These are phyloP conservation scores for Paramecium sonneborni DNA, from an alignment of 73 alveolate genomes.

Conservation along the genomic window DNA sequence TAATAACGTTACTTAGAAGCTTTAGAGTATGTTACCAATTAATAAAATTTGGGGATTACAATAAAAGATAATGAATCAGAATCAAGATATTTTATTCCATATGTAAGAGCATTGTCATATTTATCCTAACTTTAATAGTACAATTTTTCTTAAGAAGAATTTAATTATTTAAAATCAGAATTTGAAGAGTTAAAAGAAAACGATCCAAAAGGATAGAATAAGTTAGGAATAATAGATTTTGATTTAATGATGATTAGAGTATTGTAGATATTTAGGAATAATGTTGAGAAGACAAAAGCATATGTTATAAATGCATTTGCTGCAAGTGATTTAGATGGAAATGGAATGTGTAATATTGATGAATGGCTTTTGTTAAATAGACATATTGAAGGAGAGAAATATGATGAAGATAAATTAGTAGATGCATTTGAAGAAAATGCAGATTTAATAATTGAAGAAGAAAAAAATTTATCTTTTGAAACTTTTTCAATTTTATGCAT, in stretches of 20 bases:
- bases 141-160: slow-evolving; percentile 28
- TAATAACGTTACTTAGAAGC: slow-evolving; percentile 43
- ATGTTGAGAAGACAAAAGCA: slow-evolving; percentile 54
- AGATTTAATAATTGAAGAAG: slow-evolving; percentile 50
- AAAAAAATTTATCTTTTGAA: slow-evolving; percentile 56
- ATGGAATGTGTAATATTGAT: slow-evolving; percentile 56
- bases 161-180: slow-evolving; percentile 38
- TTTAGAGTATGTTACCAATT: slow-evolving; percentile 2
- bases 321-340: slow-evolving; percentile 64
- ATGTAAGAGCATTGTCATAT: slow-evolving; percentile 42
- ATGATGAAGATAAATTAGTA: slow-evolving; percentile 53
- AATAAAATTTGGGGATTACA: background rate
- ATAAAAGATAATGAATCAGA: slow-evolving; percentile 53
- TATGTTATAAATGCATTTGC: slow-evolving; percentile 62
- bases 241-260: slow-evolving; percentile 53
- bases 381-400: slow-evolving; percentile 58
- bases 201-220: slow-evolving; percentile 30
- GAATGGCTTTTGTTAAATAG: slow-evolving; percentile 65
- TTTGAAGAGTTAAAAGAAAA: slow-evolving; percentile 39
- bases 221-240: slow-evolving; percentile 46
- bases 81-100: slow-evolving; percentile 50
- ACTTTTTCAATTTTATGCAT: slow-evolving; percentile 52
- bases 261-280: background rate
- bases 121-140: background rate
- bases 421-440: slow-evolving; percentile 63